Conservation (phyloP, 1,284 basidiomycete genomes). For the Heterobasidion irregulare region DNA sequence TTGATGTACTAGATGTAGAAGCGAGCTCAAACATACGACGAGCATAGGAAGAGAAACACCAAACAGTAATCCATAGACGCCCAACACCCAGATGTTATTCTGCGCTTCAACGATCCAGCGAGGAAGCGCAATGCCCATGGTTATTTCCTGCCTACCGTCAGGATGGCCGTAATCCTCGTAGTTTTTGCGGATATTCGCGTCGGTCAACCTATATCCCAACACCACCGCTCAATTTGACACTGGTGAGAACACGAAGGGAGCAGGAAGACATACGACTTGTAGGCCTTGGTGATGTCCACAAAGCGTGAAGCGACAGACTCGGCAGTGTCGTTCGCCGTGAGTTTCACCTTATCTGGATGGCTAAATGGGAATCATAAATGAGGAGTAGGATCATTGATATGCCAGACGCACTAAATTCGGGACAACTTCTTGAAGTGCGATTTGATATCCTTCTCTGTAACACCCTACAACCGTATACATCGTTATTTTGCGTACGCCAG, state of each 20-base stretch:
- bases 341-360: conserved; percentile 95
- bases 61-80: conserved; percentile 81
- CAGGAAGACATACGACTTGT: conserved; percentile 71
- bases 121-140: conserved; percentile 95
- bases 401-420: conserved; percentile 63
- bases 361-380: conserved; percentile 28
- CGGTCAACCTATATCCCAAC: conserved; percentile 60
- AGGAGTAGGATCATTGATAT: not conserved
- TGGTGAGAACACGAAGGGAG: not conserved
- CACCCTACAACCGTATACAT: conserved; percentile 30
- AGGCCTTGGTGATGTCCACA: conserved; percentile 95
- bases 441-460: conserved; percentile 89
- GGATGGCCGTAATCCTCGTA: conserved; percentile 91
- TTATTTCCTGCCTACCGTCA: conserved; percentile 91
- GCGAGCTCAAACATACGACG: conserved; percentile 47
- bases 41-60: conserved; percentile 82
- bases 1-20: conserved; percentile 5
- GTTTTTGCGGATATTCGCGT: conserved; percentile 90
- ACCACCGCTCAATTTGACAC: not conserved
- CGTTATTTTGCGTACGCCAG: not conserved
- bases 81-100: conserved; percentile 89
- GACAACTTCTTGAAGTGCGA: conserved; percentile 96
- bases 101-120: conserved; percentile 90
- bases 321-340: conserved; percentile 77
- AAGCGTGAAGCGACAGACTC: conserved; percentile 88